phyloP scores from a whole-genome alignment of 352 stramenopile species.

The Phytophthora litchii region DNA sequence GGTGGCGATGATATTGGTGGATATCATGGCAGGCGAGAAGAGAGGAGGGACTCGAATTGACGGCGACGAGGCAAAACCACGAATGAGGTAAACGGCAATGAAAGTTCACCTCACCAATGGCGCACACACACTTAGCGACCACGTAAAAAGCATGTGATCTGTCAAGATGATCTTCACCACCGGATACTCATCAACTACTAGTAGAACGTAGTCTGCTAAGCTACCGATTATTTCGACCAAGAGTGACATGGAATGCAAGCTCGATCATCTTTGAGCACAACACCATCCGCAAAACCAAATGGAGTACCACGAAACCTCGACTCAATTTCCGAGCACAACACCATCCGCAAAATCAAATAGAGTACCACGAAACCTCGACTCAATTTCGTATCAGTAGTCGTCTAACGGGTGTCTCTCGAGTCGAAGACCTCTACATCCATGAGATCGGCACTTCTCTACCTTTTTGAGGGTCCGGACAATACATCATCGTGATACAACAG shows the following conservation, averaged over 20 bases:
- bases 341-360: too few species aligned
- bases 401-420: not conserved
- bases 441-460: slow-evolving; percentile 22
- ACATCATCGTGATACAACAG: slow-evolving; percentile 8
- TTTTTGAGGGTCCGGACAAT: slow-evolving; percentile 7
- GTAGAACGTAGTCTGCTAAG: not conserved
- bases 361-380: too few species aligned
- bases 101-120: slow-evolving; percentile 2
- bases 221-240: slow-evolving; percentile 12
- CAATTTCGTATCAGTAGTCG: too few species aligned
- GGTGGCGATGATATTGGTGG: slow-evolving; percentile 13
- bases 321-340: too few species aligned
- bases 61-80: slow-evolving; percentile 22
- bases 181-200: slow-evolving; percentile 10
- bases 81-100: slow-evolving; percentile 19
- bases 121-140: not conserved
- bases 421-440: slow-evolving; percentile 24
- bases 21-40: slow-evolving; percentile 25
- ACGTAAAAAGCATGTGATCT: slow-evolving; percentile 29
- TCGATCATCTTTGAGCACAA: slow-evolving; percentile 13
- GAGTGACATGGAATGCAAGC: slow-evolving; percentile 11
- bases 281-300: slow-evolving; percentile 20
- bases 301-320: slow-evolving; percentile 5
- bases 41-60: slow-evolving; percentile 13
- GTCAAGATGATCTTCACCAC: slow-evolving; percentile 26